Evolutionary conservation across 176 grass and related monocot species (phyloP).

Genomic region (Aegilops tauschii): DNA sequence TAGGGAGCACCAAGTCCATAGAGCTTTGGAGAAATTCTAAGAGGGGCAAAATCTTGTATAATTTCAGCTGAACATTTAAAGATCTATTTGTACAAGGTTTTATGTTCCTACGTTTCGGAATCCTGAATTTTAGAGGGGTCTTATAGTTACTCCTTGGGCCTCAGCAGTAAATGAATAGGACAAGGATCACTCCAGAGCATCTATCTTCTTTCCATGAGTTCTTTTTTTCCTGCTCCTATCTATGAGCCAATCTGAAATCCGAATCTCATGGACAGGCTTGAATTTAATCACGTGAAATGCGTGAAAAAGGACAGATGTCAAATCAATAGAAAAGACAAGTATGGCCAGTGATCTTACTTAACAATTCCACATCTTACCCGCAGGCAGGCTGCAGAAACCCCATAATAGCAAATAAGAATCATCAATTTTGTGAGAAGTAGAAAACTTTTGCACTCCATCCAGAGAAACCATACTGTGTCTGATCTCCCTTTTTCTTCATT

Average conservation of each 20-base stretch:
- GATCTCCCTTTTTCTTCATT: not conserved
- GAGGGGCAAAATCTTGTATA: not conserved
- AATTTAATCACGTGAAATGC: slow-evolving; percentile 23
- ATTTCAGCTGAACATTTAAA: not conserved
- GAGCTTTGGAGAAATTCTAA: not conserved
- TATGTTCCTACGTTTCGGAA: not conserved
- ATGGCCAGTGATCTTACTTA: too few species aligned
- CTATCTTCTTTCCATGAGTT: slow-evolving; percentile 30
- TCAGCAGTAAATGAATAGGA: slow-evolving; percentile 17
- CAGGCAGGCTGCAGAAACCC: slow-evolving; percentile 15
- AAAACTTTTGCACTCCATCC: slow-evolving; percentile 15
- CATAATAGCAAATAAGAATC: slow-evolving; percentile 1
- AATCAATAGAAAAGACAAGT: slow-evolving; percentile 21
- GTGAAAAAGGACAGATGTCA: slow-evolving; percentile 29
- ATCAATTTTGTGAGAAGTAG: slow-evolving; percentile 21
- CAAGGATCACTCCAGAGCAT: slow-evolving; percentile 13
- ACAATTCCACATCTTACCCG: slow-evolving; percentile 23
- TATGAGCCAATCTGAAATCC: not conserved
- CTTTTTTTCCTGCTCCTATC: slow-evolving; percentile 11
- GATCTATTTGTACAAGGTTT: not conserved
- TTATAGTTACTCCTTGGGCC: not conserved
- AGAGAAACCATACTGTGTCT: slow-evolving; percentile 20
- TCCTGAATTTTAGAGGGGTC: not conserved
- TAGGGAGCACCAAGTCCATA: not conserved
- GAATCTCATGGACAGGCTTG: slow-evolving; percentile 20